Percentiles rank a stretch among this genome's conserved stretches.
phyloP scores from a whole-genome alignment of 129 eudicot genomes.

The sunflower (Helianthus annuus) region DNA sequence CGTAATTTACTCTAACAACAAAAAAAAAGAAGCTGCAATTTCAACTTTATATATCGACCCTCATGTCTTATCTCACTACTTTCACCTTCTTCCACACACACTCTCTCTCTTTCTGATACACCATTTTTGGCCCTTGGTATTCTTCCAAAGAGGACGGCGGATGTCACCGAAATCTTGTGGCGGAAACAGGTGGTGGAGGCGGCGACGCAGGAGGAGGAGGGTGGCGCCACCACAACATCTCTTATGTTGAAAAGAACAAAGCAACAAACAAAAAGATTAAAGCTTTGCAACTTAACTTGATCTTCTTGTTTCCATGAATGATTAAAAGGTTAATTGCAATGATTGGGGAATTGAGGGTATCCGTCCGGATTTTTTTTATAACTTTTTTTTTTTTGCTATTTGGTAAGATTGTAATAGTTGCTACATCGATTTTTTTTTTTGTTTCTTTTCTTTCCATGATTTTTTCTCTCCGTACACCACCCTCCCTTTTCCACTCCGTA shows the following conservation, averaged over 20 bases:
- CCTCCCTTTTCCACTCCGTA: no score
- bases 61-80: slow-evolving; percentile 43
- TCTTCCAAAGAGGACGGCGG: neutral
- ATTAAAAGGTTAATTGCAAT: slow-evolving; percentile 44
- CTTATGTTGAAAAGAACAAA: slow-evolving; percentile 8
- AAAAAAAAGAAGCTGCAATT: slow-evolving; percentile 32
- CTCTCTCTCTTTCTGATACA: slow-evolving; percentile 20
- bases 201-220: slow-evolving; percentile 12
- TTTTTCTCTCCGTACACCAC: no score
- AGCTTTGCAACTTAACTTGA: slow-evolving; percentile 47
- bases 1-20: no score
- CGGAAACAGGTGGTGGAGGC: slow-evolving; percentile 13
- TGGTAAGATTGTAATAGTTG: slow-evolving; percentile 11
- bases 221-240: slow-evolving; percentile 5
- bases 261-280: slow-evolving; percentile 13
- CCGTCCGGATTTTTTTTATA: slow-evolving; percentile 76
- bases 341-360: slow-evolving; percentile 97
- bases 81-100: slow-evolving; percentile 24
- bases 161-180: slow-evolving; percentile 24
- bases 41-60: slow-evolving; percentile 64
- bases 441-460: no score
- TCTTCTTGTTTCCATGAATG: neutral
- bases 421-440: no score
- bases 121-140: neutral
- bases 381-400: neutral